These are phyloP conservation scores for Schizonepeta tenuifolia DNA, from an alignment of 257 asterid genomes.

Conservation along the genomic window DNA sequence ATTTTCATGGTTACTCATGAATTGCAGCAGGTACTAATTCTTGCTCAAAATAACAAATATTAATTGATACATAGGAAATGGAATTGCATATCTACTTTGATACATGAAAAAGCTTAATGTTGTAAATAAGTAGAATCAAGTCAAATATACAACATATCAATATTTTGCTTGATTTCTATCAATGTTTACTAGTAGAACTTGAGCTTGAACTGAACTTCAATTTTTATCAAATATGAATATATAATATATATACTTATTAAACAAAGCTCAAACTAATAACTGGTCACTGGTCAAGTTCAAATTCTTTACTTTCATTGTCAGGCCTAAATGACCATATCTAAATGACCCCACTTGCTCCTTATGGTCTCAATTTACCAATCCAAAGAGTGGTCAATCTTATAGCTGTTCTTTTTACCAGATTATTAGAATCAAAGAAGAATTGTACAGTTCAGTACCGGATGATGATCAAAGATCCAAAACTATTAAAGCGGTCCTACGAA, in stretches of 20 bases:
- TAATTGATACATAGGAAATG: neutral
- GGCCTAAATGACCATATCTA: no score
- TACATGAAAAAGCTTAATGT: no score
- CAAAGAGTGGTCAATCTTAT: no score
- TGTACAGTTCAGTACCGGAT: no score
- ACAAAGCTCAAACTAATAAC: neutral
- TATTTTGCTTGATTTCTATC: no score
- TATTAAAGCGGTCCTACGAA: neutral
- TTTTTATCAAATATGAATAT: neutral
- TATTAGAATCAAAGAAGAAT: slow-evolving; percentile 11
- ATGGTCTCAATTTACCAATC: no score
- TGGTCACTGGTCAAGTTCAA: neutral
- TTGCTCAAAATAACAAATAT: neutral
- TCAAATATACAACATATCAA: no score
- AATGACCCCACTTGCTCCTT: no score
- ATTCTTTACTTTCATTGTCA: no score
- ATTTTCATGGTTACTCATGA: slow-evolving; percentile 1
- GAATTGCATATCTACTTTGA: no score
- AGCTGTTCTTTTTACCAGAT: neutral
- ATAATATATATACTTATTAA: neutral
- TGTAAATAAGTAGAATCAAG: no score
- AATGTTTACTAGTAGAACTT: no score
- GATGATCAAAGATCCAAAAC: neutral
- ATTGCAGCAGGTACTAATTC: neutral
- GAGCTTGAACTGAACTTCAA: neutral